These are phyloP conservation scores for Claviceps arundinis DNA, from an alignment of 2,329 filamentous ascomycete species.

Conservation along the genomic window DNA sequence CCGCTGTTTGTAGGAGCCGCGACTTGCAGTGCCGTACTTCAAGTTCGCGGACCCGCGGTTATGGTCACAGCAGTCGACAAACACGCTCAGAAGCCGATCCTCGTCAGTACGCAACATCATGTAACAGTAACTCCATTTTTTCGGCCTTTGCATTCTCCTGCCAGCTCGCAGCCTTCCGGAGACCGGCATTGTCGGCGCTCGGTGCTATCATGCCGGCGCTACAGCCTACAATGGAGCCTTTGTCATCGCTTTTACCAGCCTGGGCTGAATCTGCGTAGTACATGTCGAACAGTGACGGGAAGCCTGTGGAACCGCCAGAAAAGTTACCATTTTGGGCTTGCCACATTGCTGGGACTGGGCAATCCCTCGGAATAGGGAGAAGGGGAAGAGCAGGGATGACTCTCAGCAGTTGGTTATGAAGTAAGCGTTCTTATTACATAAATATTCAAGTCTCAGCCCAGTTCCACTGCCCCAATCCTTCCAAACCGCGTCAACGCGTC, in stretches of 20 bases:
- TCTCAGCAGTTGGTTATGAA: background rate
- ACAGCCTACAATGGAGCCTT: background rate
- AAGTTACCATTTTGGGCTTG: conserved; percentile 3
- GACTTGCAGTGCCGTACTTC: no score
- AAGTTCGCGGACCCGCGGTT: no score
- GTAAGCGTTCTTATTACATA: no score
- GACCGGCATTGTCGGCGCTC: background rate
- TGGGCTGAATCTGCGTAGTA: conserved; percentile 3
- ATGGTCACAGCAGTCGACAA: no score
- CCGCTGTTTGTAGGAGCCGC: no score
- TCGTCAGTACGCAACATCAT: no score
- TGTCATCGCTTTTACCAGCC: background rate
- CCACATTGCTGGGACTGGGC: conserved; percentile 5
- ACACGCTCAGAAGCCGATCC: no score
- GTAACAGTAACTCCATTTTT: no score
- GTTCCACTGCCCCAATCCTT: no score
- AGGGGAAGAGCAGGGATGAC: background rate
- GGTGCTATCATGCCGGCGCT: background rate
- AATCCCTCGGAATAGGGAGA: background rate
- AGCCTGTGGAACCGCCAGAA: background rate
- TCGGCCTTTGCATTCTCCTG: background rate
- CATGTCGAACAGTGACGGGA: background rate
- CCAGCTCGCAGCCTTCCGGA: background rate
- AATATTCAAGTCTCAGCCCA: no score
- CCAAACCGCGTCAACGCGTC: no score